A percentile compares a stretch with the other conserved stretches of the same genome.
Conservation (phyloP, 345 rosid genomes). For the Excoecaria cochinchinensis region DNA sequence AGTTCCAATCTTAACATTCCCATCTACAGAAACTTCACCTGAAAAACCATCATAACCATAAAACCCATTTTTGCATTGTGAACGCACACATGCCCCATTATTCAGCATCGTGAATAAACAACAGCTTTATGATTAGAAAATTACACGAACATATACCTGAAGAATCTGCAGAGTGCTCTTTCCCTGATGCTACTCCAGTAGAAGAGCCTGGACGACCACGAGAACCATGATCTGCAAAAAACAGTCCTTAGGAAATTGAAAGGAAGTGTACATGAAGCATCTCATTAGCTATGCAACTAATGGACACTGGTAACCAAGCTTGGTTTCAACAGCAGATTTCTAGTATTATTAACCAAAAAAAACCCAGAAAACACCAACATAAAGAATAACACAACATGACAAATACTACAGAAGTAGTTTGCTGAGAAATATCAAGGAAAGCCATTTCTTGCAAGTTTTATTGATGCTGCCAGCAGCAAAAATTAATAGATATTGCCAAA, state of each 20-base stretch:
- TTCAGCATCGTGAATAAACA: background rate
- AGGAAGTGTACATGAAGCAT: background rate
- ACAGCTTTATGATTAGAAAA: background rate
- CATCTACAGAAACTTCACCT: conserved; percentile 46
- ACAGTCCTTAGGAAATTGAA: conserved; percentile 4
- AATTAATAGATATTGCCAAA: background rate
- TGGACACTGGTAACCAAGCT: background rate
- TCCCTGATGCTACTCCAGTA: conserved; percentile 35
- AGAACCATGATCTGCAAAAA: conserved; percentile 55
- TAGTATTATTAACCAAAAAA: background rate
- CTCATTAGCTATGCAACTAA: background rate
- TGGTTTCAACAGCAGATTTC: background rate
- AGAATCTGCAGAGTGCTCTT: conserved; percentile 46
- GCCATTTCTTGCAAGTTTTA: conserved; percentile 2
- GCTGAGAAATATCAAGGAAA: background rate
- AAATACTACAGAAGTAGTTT: background rate
- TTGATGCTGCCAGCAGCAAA: background rate
- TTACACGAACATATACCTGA: conserved; percentile 41
- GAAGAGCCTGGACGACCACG: conserved; percentile 55
- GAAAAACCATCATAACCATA: conserved; percentile 6
- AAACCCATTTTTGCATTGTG: background rate
- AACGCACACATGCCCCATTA: background rate
- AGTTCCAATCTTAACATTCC: conserved; percentile 39
- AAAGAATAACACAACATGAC: background rate
- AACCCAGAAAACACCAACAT: background rate